Conservation (phyloP, 306 rosid genomes). For the Oemleria cerasiformis region DNA sequence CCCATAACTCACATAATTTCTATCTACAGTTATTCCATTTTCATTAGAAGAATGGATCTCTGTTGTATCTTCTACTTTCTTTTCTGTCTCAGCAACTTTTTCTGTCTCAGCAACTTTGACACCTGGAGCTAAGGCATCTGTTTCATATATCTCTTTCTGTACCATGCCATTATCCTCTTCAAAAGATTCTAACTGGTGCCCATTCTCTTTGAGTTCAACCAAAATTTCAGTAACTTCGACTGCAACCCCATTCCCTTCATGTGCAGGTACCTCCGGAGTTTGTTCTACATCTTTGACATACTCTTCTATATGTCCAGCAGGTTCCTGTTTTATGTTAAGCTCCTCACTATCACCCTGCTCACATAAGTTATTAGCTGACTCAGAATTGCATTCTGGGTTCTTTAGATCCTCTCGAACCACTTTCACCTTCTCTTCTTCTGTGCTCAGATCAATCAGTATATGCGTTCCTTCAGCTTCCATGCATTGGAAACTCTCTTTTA, state of each 20-base stretch:
- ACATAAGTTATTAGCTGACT: slow-evolving; percentile 32
- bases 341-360: slow-evolving; percentile 43
- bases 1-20: slow-evolving; percentile 29
- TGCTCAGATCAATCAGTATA: slow-evolving; percentile 20
- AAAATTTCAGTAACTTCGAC: slow-evolving; percentile 27
- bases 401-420: slow-evolving; percentile 32
- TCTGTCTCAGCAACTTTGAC: slow-evolving; percentile 29
- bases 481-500: slow-evolving; percentile 25
- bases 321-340: slow-evolving; percentile 27
- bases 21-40: slow-evolving; percentile 29
- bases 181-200: slow-evolving; percentile 25
- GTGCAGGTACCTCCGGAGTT: slow-evolving; percentile 24
- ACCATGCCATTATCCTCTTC: slow-evolving; percentile 30
- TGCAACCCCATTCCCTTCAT: slow-evolving; percentile 34
- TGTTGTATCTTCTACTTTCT: slow-evolving; percentile 34
- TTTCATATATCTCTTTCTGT: slow-evolving; percentile 36
- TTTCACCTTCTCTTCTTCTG: slow-evolving; percentile 27
- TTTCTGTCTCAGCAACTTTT: slow-evolving; percentile 28
- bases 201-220: slow-evolving; percentile 33
- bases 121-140: slow-evolving; percentile 33
- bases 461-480: slow-evolving; percentile 25
- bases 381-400: slow-evolving; percentile 28
- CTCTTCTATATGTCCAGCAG: slow-evolving; percentile 25
- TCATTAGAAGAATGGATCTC: slow-evolving; percentile 21
- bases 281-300: slow-evolving; percentile 31